Base-by-base conservation (phyloP, 208 protist species). In the Lotmaria passim region DNA sequence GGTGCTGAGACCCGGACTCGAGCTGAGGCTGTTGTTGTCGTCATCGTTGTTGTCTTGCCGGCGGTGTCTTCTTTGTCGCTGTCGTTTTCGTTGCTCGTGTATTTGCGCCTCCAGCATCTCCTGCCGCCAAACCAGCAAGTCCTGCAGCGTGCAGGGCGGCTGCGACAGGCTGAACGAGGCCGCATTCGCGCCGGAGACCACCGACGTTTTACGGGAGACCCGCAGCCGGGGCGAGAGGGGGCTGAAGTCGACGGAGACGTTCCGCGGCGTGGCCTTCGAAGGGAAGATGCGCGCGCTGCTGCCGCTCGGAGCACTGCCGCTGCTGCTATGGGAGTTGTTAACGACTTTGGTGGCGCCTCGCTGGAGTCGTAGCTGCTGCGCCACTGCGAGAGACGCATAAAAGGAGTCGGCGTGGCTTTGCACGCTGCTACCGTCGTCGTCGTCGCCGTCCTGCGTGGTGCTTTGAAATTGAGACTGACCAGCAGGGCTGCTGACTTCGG, bases 111-210 rank as follows among this genome's bases (percentile, higher is more conserved):
- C 51, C 5, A 56, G 7, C 7, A 56, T 24, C 8, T 26, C 51
- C 17, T 38, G 51, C 0, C 51, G 51, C 51, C 51, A 56, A 24
- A 19, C 51, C 28, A 56, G 51, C 14, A 56, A 19, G 30, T 56
- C 51, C 21, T 56, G 51, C 51, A 56, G 28, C 30, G 51, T 56
- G 51, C 51, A 19, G 19, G 51, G 51, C 17, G 51, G 28, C 51
- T 24, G 47, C 23, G 47, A 12, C 23, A 8, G 8, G 23, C 7
- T 31, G 6, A 7, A 24, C 38, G 51, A 38, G 30, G 8, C 17
- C 5, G 51, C 15, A 15, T 10, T 38, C 12, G 30, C 30, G 51
- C 10, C 51, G 30, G 30, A 33, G 12, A 7, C 3, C 5, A 30
- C 24, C 12, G 51, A 56, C 8, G 30, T 19, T 19, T 11, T 30